Percentiles rank a stretch among this genome's conserved stretches.
Conservation (phyloP, 1,284 basidiomycete genomes). For the Pisolithus thermaeus region DNA sequence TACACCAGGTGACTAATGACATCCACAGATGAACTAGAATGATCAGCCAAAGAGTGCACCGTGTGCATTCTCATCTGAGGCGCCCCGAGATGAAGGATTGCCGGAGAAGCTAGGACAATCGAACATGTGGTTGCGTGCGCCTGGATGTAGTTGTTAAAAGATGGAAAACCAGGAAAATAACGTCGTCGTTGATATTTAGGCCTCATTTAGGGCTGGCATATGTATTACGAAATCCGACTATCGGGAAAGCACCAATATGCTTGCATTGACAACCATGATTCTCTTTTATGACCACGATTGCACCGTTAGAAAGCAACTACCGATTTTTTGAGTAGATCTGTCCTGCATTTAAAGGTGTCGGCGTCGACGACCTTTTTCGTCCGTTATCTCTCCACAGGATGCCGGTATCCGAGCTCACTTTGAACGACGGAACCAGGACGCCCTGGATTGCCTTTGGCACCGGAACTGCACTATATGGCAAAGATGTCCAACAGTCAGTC, state of each 20-base stretch:
- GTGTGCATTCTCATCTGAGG: conserved; percentile 44
- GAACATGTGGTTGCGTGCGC: conserved; percentile 52
- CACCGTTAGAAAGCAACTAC: too few species aligned
- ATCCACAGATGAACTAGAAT: conserved; percentile 41
- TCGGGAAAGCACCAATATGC: too few species aligned
- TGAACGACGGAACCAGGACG: conserved; percentile 54
- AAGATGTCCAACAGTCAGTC: conserved; percentile 48
- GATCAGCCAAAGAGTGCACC: conserved; percentile 60
- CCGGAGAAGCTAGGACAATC: conserved; percentile 32
- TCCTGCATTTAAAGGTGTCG: conserved; percentile 10
- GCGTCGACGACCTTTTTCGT: conserved; percentile 7
- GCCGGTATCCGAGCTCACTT: conserved; percentile 36
- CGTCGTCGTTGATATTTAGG: background rate
- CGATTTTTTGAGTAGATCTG: too few species aligned
- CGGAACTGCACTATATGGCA: conserved; percentile 51
- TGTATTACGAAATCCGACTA: too few species aligned
- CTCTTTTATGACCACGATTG: too few species aligned
- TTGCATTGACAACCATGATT: too few species aligned
- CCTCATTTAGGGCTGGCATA: conserved; percentile 40
- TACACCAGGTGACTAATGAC: conserved; percentile 60
- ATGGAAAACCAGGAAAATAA: conserved; percentile 30
- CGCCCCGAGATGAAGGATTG: conserved; percentile 48
- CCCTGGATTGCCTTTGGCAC: conserved; percentile 70
- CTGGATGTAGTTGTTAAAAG: conserved; percentile 60
- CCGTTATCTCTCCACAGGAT: conserved; percentile 21